Conservation (phyloP, 1,284 basidiomycete genomes). For the Serendipita sp. region DNA sequence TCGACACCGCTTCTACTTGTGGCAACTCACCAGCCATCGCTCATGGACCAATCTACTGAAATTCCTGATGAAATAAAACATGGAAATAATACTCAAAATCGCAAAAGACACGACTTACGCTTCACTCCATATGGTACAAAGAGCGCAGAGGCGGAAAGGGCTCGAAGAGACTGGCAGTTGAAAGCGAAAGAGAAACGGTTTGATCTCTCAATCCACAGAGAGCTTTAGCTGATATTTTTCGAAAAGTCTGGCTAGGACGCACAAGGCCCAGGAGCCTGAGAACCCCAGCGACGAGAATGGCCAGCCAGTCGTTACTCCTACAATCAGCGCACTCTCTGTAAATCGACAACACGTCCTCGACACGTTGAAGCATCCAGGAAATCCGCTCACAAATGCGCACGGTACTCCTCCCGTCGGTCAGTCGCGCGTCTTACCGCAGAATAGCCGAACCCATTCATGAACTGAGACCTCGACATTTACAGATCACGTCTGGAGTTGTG, state of each 20-base stretch:
- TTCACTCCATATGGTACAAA: background rate
- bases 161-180: background rate
- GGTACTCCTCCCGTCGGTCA: background rate
- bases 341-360: constrained; percentile 34
- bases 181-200: background rate
- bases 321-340: background rate
- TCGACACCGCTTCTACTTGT: background rate
- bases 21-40: background rate
- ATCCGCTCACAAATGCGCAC: constrained; percentile 54
- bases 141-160: background rate
- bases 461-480: constrained; percentile 9
- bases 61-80: background rate
- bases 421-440: background rate
- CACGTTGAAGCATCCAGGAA: constrained; percentile 42
- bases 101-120: background rate
- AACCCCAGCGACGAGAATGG: background rate
- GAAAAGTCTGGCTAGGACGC: background rate
- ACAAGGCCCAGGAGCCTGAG: background rate
- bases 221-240: background rate
- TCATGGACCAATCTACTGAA: background rate
- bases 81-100: background rate
- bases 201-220: background rate
- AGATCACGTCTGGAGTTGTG: constrained; percentile 45
- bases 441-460: background rate
- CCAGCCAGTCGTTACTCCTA: background rate